Base-by-base conservation (phyloP, 164 flowering plant species). In the Tetrastigma voinierianum region DNA sequence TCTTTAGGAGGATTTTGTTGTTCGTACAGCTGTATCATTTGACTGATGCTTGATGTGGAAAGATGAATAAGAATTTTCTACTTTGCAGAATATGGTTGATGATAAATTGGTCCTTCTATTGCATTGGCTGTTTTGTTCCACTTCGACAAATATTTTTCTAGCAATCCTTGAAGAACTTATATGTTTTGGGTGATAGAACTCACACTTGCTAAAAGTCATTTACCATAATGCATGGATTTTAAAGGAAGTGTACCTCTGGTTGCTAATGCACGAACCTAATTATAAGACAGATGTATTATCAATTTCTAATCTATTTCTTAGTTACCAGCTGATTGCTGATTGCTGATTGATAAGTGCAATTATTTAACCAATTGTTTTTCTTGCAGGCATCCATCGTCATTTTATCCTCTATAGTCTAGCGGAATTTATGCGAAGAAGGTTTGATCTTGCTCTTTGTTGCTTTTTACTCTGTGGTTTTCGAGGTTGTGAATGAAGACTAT, bases 361-460 rank as follows among this genome's bases (percentile, higher is more conserved):
- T 24, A n/a, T 16, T 51, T 5, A 49, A 14, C 46, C 58, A 2
- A 1, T 59, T 65, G 10, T 40, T 68, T 65, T n/a, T 51, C 64
- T 9, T 67, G 68, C 84, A 95, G 99, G 99, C 46, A 72, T 89
- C 48, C 97, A 92, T 74, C 93, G 97, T 17, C 97, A 92, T 77
- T 88, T 95, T 76, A 86, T 89, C 49, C 91, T 95, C 18, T 89
- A 81, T 72, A 94, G 99, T 45, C 73, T 95, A 19, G 90, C 89
- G 90, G 97, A 95, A 51, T 89, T 73, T 71, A 75, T 95, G 65
- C 74, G 89, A 51, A 84, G 83, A 77, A 91, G 97, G 97, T 91
- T 67, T 65, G 76, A 32, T 68, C 65, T 70, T 9, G 15, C 18
- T 40, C 51, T 1, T 16, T 40, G 23, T 23, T 10, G 4, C 11